Conservation (phyloP, 192 early-diverging fungal species). For the Coemansia sp. region DNA sequence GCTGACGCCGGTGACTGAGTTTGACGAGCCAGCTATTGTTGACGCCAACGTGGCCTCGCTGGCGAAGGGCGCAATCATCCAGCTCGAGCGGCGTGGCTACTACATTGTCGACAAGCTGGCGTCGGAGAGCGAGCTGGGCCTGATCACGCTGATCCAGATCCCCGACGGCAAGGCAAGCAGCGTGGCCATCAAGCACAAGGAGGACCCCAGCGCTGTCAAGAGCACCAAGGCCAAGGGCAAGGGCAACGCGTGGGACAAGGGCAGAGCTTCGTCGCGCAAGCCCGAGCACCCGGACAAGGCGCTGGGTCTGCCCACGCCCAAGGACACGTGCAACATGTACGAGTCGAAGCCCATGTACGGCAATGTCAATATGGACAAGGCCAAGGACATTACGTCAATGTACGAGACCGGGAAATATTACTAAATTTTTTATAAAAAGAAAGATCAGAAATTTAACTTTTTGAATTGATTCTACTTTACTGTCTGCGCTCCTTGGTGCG, state of each 20-base stretch:
- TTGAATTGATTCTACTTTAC: not conserved
- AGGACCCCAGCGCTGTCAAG: not conserved
- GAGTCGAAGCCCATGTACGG: constrained; percentile 30
- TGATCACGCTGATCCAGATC: constrained; percentile 75
- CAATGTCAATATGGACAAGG: constrained; percentile 19
- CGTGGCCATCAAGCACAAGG: constrained; percentile 63
- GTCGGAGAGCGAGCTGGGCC: constrained; percentile 47
- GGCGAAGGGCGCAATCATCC: constrained; percentile 78
- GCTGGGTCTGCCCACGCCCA: constrained; percentile 17
- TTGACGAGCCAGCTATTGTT: constrained; percentile 62
- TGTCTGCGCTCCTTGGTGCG: constrained; percentile 12
- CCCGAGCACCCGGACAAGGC: not conserved
- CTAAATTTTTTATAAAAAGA: constrained; percentile 2
- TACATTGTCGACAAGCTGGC: constrained; percentile 81
- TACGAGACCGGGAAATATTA: constrained; percentile 35
- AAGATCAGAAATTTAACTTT: not conserved
- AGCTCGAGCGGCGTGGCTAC: constrained; percentile 96
- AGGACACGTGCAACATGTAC: constrained; percentile 30
- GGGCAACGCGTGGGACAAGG: constrained; percentile 43
- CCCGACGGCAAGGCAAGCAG: constrained; percentile 88
- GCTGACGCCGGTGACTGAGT: constrained; percentile 83
- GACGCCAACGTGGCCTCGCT: constrained; percentile 67
- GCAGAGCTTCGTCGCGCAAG: constrained; percentile 4
- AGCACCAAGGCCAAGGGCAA: constrained; percentile 5
- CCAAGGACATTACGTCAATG: constrained; percentile 20